Base-by-base conservation (phyloP, 345 rosid species). In the Eucalyptus regnans region DNA sequence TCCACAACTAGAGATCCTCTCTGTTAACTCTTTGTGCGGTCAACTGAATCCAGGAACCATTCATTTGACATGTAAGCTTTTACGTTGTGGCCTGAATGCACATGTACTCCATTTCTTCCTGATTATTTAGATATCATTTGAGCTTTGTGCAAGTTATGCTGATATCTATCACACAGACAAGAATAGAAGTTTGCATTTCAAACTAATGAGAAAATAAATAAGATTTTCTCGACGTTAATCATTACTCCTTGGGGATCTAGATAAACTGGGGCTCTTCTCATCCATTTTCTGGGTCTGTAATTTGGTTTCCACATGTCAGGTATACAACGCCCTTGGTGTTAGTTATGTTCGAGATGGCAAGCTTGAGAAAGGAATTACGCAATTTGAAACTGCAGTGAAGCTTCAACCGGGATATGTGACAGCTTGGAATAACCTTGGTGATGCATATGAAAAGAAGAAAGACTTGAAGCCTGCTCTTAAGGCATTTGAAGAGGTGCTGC, bases 381-480 rank as follows among this genome's bases (percentile, higher is more conserved):
- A 96, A 90, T 96, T 97, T 68, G 98, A 96, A 91, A 94, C 92
- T 79, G 98, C 99, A 6, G 98, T 96, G 92, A 95, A 95, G 94
- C 89, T 96, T 88, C 99, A 96, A 87, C 99, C 99, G 1, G 99
- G 99, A 81, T 98, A 98, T 87, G 99, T 96, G 87, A 96, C 97
- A 14, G 99, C 99, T 60, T 98, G 99, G 99, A 98, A 96, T 95
- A 96, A 98, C 93, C 99, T 98, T 50, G 99, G 99, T 14, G 99
- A 98, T 90, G 99, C 99, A 41, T 95, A 94, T 48, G 99, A 96
- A 94, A 93, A 96, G 97, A 96, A 95, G 86, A 95, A 96, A 58
- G 98, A 98, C 90, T 89, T 93, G 58, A 94, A 93, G 44, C 91
- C 95, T 83, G 98, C 98, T 29, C 96, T 98, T 58, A 96, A 90